Percentiles rank a stretch among this genome's conserved stretches.
Conservation (phyloP, 1,139 yeast species). For the Geotrichum phurueaensis region DNA sequence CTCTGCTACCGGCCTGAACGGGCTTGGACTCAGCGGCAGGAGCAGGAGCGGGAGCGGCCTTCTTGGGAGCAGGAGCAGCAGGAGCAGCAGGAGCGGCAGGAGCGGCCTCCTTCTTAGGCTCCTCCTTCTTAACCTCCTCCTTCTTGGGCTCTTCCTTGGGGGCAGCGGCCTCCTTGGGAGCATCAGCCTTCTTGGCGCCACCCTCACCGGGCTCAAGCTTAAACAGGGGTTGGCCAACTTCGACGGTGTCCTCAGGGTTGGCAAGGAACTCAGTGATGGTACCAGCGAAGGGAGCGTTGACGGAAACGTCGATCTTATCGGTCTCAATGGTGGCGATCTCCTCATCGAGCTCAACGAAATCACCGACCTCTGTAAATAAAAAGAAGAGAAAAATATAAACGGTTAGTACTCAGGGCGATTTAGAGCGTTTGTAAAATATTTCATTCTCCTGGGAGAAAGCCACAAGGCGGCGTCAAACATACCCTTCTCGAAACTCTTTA, state of each 20-base stretch:
- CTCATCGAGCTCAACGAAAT: slow-evolving; percentile 81
- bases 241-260: slow-evolving; percentile 85
- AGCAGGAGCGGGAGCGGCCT: slow-evolving; percentile 25
- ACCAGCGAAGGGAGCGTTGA: slow-evolving; percentile 90
- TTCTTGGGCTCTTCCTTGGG: slow-evolving; percentile 33
- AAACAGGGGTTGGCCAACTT: slow-evolving; percentile 90
- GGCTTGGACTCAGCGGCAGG: slow-evolving; percentile 36
- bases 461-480: slow-evolving; percentile 8
- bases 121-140: slow-evolving; percentile 29
- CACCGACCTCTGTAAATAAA: slow-evolving; percentile 64
- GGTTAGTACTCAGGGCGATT: background rate
- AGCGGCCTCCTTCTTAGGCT: slow-evolving; percentile 27
- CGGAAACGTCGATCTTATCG: slow-evolving; percentile 96
- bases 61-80: slow-evolving; percentile 22
- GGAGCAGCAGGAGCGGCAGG: slow-evolving; percentile 23
- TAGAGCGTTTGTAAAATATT: background rate
- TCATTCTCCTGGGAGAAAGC: background rate
- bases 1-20: slow-evolving; percentile 58
- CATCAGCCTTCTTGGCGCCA: slow-evolving; percentile 37
- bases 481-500: slow-evolving; percentile 59
- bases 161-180: slow-evolving; percentile 31
- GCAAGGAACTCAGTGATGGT: slow-evolving; percentile 80
- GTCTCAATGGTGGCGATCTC: slow-evolving; percentile 96
- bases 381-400: background rate
- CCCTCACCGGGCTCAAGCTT: slow-evolving; percentile 88